Percentiles rank a stretch among this genome's conserved stretches.
Conservation (phyloP, 179 eudicot species). For the Spergularia azorica region DNA sequence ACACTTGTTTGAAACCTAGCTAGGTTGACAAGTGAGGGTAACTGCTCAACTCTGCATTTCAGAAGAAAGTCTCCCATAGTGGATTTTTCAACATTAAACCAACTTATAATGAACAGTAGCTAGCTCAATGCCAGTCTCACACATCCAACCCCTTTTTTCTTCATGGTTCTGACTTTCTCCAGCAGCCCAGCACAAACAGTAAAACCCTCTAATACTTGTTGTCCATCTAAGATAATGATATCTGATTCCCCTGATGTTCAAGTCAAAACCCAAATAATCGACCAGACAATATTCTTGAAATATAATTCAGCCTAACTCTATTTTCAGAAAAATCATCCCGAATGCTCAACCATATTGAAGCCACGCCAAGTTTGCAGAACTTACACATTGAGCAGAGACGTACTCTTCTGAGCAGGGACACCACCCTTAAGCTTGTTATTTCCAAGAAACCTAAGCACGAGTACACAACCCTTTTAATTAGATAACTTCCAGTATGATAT, state of each 20-base stretch:
- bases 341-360: background rate
- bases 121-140: no score
- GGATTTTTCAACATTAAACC: no score
- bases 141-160: no score
- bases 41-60: no score
- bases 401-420: slow-evolving; percentile 56
- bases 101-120: no score
- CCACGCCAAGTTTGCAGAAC: slow-evolving; percentile 28
- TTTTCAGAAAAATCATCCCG: background rate
- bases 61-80: no score
- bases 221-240: no score
- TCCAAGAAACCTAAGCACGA: slow-evolving; percentile 63
- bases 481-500: background rate
- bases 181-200: background rate
- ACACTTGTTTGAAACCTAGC: no score
- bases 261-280: background rate
- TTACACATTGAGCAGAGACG: slow-evolving; percentile 58
- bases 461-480: slow-evolving; percentile 9
- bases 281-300: background rate
- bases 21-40: no score
- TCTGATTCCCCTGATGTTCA: background rate
- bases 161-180: background rate
- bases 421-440: slow-evolving; percentile 63
- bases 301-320: background rate
- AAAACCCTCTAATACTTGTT: background rate